Evolutionary conservation across 768 basidiomycete genomes (phyloP), one percentile per base, ranked within the genome.

Genomic region (Hydnum rufescens): DNA sequence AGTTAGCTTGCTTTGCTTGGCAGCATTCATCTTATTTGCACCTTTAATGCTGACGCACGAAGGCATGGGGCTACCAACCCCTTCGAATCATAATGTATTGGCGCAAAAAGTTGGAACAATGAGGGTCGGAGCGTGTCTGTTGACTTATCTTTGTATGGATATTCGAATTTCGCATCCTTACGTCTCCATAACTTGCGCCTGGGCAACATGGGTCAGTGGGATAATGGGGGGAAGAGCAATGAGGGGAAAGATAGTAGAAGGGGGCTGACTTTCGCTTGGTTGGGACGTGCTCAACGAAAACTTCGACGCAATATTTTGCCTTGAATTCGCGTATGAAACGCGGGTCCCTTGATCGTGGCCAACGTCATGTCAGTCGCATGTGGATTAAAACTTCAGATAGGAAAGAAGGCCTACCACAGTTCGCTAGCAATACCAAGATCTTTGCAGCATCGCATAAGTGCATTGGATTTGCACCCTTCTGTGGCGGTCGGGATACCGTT

Each of bases 371-470:
- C 43, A 23, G 18, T 13, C 49, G 42, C 39, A 26, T 5, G 42
- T 30, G 46, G 48, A 42, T 28, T 23, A 8, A n/a, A n/a, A n/a
- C n/a, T n/a, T n/a, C n/a, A n/a, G n/a, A n/a, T 23, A 28, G 2
- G 4, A n/a, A 57, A 39, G 34, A 39, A 39, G 34, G 19, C 73
- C 55, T 58, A 89, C 90, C 93, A 96, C 23, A 97, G 77, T 66
- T 96, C 93, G 64, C 88, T 90, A 0, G 93, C 93, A 58, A 97
- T 73, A 6, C 93, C 93, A 36, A 97, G 68, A 62, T 97, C 93
- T 62, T 97, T 97, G 68, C 87, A 90, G 64, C 93, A 96, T 30
- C 93, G 72, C 92, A 96, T 95, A 29, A 97, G 70, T 0, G 93
- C 93, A 57, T 97, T 97, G 62, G 85, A 88, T 66, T 96, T 97